Conservation (phyloP, 106 monocot genomes). For the Dendrobium huoshanense region DNA sequence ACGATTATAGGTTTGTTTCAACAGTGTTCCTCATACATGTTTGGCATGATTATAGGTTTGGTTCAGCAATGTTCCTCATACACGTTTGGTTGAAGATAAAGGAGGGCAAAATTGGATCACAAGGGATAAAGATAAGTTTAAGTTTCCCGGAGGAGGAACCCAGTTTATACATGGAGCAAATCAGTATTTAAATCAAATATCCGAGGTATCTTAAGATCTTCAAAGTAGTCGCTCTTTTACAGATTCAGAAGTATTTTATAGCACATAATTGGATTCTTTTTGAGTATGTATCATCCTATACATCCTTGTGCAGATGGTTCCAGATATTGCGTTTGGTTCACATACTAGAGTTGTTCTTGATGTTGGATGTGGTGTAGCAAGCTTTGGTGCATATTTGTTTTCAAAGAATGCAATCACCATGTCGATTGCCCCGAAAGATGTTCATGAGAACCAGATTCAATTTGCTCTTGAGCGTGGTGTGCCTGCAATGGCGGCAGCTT, state of each 20-base stretch:
- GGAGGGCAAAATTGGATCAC: constrained; percentile 97
- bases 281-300: neutral
- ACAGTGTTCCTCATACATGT: constrained; percentile 81
- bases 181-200: constrained; percentile 81
- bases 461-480: constrained; percentile 99
- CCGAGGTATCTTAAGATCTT: constrained; percentile 37
- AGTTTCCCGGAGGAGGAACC: constrained; percentile 94
- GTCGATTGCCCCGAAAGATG: constrained; percentile 98
- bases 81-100: constrained; percentile 85
- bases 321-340: constrained; percentile 73
- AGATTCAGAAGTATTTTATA: neutral
- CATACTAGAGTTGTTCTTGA: constrained; percentile 85
- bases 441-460: constrained; percentile 96
- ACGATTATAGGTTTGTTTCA: constrained; percentile 70
- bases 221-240: neutral
- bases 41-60: constrained; percentile 63
- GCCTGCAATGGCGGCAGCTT: constrained; percentile 88
- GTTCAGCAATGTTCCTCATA: constrained; percentile 93
- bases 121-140: constrained; percentile 74
- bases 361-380: constrained; percentile 96
- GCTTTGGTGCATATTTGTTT: constrained; percentile 91
- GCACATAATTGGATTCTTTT: neutral
- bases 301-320: constrained; percentile 73
- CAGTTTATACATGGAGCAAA: constrained; percentile 96
- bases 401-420: constrained; percentile 72